Evolutionary conservation across 176 grass and related monocot species (phyloP).

Genomic region (Chrysopogon serrulatus): DNA sequence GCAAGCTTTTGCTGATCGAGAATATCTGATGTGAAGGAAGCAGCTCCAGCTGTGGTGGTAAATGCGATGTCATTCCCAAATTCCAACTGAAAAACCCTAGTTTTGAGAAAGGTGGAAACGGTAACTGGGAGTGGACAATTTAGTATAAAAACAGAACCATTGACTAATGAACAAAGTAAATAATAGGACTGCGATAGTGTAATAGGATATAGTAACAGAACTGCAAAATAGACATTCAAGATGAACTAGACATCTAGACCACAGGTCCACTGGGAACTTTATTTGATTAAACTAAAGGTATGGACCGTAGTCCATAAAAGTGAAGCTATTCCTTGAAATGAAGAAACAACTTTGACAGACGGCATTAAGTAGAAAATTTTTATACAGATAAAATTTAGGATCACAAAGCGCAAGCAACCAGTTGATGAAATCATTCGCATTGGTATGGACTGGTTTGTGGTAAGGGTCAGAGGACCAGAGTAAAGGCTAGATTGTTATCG

Average conservation of each 20-base stretch:
- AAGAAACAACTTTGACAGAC: background rate
- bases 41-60: conserved; percentile 27
- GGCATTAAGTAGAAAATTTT: background rate
- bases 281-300: background rate
- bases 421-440: background rate
- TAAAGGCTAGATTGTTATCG: background rate
- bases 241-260: conserved; percentile 20
- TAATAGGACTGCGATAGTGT: background rate
- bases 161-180: background rate
- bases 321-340: background rate
- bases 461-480: background rate
- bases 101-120: conserved; percentile 4
- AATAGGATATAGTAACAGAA: background rate
- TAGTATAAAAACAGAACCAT: background rate
- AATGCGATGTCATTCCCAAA: conserved; percentile 59
- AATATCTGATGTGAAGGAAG: conserved; percentile 49
- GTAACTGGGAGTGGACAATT: conserved; percentile 1
- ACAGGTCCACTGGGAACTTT: background rate
- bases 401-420: background rate
- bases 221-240: conserved; percentile 1
- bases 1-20: conserved; percentile 63
- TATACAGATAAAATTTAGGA: background rate
- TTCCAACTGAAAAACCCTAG: conserved; percentile 56
- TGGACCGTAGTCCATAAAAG: background rate
- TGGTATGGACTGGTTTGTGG: background rate